These are phyloP conservation scores for Dendrobium chrysotoxum DNA, from an alignment of 106 monocot species.

Conservation along the genomic window DNA sequence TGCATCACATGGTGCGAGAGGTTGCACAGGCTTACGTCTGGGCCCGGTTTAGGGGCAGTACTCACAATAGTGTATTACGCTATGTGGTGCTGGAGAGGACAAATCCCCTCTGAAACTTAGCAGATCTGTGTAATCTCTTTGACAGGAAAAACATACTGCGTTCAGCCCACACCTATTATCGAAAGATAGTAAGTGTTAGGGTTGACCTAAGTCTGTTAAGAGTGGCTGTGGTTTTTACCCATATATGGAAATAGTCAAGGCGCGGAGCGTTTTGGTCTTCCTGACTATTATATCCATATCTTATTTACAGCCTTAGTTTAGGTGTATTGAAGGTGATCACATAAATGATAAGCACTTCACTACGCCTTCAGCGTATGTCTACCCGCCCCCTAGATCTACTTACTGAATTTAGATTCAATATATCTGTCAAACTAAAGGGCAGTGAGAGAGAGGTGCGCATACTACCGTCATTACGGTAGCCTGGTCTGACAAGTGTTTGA, in stretches of 20 bases:
- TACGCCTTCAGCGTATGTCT: slow-evolving; percentile 6
- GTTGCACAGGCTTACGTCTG: background rate
- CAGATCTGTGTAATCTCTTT: slow-evolving; percentile 3
- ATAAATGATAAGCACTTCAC: background rate
- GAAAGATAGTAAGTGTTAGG: background rate
- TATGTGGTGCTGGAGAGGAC: background rate
- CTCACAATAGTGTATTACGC: background rate
- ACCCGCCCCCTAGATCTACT: slow-evolving; percentile 5
- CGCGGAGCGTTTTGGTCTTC: slow-evolving; percentile 1
- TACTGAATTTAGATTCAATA: background rate
- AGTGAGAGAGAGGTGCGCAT: slow-evolving; percentile 2
- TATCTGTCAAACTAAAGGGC: background rate
- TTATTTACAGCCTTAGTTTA: background rate
- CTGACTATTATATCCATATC: background rate
- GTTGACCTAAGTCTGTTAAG: slow-evolving; percentile 1
- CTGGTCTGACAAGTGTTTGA: slow-evolving; percentile 1
- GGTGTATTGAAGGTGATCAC: slow-evolving; percentile 6
- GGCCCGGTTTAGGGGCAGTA: background rate
- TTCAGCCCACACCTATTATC: slow-evolving; percentile 3
- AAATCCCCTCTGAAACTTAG: slow-evolving; percentile 6
- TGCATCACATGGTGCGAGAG: background rate
- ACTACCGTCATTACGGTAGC: background rate
- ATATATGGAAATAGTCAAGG: slow-evolving; percentile 2
- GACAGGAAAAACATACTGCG: slow-evolving; percentile 5
- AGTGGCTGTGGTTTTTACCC: slow-evolving; percentile 1